Conservation (phyloP, 768 basidiomycete species). For the Tricholoma matsutake region DNA sequence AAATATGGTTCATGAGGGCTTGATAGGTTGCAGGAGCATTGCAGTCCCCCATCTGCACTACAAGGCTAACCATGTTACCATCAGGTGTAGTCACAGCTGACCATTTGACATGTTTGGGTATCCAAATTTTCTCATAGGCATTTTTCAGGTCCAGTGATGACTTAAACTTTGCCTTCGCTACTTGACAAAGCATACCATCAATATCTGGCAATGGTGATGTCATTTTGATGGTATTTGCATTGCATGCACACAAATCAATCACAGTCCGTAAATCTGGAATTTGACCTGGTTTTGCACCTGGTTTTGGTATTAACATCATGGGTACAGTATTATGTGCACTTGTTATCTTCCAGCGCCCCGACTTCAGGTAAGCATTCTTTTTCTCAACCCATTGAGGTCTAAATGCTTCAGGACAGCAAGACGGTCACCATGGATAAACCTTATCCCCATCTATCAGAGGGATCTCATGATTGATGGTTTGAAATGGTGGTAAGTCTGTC, state of each 20-base stretch:
- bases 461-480: not conserved
- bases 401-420: slow-evolving; percentile 37
- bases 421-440: too few relatives aligned
- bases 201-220: too few relatives aligned
- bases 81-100: too few relatives aligned
- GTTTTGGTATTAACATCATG: not conserved
- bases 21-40: too few relatives aligned
- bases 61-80: too few relatives aligned
- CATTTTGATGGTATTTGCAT: too few relatives aligned
- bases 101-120: slow-evolving; percentile 45
- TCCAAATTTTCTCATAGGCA: not conserved
- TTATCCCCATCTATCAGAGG: not conserved
- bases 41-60: too few relatives aligned
- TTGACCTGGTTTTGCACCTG: not conserved
- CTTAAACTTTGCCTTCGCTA: too few relatives aligned
- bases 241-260: slow-evolving; percentile 25
- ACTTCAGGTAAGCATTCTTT: slow-evolving; percentile 22
- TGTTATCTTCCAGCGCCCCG: slow-evolving; percentile 28
- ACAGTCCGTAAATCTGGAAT: slow-evolving; percentile 16
- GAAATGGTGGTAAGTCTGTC: not conserved
- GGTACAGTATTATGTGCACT: slow-evolving; percentile 25
- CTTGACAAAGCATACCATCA: too few relatives aligned
- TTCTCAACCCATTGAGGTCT: slow-evolving; percentile 29
- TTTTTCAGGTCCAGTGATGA: not conserved
- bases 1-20: too few relatives aligned